Evolutionary conservation across 169 alveolate genomes (phyloP).

Genomic region (Cyclospora cayetanensis): DNA sequence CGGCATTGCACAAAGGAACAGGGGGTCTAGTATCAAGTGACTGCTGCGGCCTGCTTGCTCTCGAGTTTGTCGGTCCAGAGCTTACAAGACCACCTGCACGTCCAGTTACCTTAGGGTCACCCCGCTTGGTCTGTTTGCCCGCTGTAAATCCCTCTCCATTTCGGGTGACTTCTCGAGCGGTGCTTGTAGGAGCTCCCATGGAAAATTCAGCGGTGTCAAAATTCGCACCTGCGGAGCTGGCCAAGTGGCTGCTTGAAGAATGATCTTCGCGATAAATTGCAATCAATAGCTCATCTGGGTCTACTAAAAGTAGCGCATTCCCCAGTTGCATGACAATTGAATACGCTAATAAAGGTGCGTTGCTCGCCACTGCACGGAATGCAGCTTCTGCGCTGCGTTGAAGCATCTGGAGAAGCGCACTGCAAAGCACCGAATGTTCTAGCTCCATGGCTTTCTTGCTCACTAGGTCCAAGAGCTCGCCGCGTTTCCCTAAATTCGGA

Average conservation of each 20-base stretch:
- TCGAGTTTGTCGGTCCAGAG: not conserved
- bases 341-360: constrained; percentile 30
- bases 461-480: too few relatives aligned
- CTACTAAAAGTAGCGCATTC: not conserved
- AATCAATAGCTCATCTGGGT: not conserved
- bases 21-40: not conserved
- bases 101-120: too few relatives aligned
- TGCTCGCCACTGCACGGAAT: constrained; percentile 33
- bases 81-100: not conserved
- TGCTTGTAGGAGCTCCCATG: not conserved
- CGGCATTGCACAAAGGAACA: not conserved
- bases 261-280: constrained; percentile 9
- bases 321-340: constrained; percentile 1
- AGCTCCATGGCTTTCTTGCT: too few relatives aligned
- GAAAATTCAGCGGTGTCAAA: not conserved
- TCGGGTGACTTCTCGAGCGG: not conserved
- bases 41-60: not conserved
- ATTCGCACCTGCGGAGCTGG: not conserved
- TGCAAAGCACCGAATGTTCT: not conserved
- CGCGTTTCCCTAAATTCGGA: not conserved
- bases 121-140: too few relatives aligned
- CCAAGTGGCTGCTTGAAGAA: not conserved
- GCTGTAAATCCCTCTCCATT: too few relatives aligned
- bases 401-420: not conserved
- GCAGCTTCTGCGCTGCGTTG: constrained; percentile 34